Conservation (phyloP, 768 basidiomycete species). For the Phaffia australis region DNA sequence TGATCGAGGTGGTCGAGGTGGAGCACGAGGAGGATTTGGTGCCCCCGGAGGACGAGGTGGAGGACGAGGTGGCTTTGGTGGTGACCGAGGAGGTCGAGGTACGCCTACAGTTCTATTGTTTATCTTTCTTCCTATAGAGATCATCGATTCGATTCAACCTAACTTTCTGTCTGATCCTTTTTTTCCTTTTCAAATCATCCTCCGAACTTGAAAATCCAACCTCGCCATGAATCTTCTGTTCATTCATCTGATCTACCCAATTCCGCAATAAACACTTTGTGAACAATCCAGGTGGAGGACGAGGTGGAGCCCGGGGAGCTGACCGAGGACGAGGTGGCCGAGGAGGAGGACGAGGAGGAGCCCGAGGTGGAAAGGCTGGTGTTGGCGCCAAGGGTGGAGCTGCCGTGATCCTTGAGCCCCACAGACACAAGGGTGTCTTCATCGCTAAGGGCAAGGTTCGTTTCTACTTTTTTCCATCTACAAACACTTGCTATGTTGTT, state of each 20-base stretch:
- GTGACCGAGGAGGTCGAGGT: constrained; percentile 20
- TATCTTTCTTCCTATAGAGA: not conserved
- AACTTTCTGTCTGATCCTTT: not conserved
- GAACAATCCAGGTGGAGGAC: constrained; percentile 22
- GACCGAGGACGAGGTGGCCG: constrained; percentile 36
- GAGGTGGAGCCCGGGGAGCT: constrained; percentile 30
- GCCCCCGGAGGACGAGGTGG: constrained; percentile 26
- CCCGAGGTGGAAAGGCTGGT: constrained; percentile 53
- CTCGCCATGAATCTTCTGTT: not conserved
- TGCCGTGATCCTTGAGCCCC: constrained; percentile 86
- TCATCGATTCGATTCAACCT: not conserved
- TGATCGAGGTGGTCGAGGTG: constrained; percentile 17
- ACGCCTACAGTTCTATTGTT: not conserved
- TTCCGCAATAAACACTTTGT: constrained; percentile 2
- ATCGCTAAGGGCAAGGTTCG: constrained; percentile 51
- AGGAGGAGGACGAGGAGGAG: constrained; percentile 50
- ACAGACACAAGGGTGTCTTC: constrained; percentile 88
- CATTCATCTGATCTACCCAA: not conserved
- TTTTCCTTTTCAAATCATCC: not conserved
- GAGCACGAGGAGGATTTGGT: constrained; percentile 24
- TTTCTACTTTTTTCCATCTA: constrained; percentile 1
- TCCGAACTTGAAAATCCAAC: not conserved
- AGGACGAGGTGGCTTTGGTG: constrained; percentile 25
- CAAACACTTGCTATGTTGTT: not conserved
- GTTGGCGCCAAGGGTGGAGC: constrained; percentile 51